Evolutionary conservation across 192 early-diverging fungal species (phyloP).

Genomic region (Coemansia sp.): DNA sequence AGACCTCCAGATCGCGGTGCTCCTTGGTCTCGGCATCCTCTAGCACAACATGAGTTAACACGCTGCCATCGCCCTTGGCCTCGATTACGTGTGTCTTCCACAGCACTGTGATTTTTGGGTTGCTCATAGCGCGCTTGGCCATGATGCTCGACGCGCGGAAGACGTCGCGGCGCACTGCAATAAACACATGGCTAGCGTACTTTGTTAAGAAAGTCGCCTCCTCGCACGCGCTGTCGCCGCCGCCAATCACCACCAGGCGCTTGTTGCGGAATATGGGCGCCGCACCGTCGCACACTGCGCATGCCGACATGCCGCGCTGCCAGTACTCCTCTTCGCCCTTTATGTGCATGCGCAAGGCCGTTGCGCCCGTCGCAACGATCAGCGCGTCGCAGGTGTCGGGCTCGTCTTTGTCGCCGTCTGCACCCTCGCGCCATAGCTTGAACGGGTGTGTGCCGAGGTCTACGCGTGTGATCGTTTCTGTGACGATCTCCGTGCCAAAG

Average conservation of each 20-base stretch:
- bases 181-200: slow-evolving; percentile 93
- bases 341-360: slow-evolving; percentile 90
- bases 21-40: slow-evolving; percentile 76
- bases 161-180: slow-evolving; percentile 91
- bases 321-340: slow-evolving; percentile 91
- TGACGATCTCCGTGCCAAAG: slow-evolving; percentile 84
- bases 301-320: slow-evolving; percentile 99
- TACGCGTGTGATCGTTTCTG: slow-evolving; percentile 88
- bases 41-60: slow-evolving; percentile 71
- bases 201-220: slow-evolving; percentile 97
- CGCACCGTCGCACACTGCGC: slow-evolving; percentile 98
- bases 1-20: slow-evolving; percentile 66
- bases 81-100: slow-evolving; percentile 87
- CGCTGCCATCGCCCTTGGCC: slow-evolving; percentile 82
- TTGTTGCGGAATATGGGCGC: slow-evolving; percentile 97
- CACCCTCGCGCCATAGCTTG: slow-evolving; percentile 83
- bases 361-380: slow-evolving; percentile 96
- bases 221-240: slow-evolving; percentile 94
- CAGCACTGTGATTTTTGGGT: slow-evolving; percentile 91
- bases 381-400: slow-evolving; percentile 79
- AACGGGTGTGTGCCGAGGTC: slow-evolving; percentile 80
- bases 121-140: slow-evolving; percentile 77
- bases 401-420: slow-evolving; percentile 63
- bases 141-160: slow-evolving; percentile 97
- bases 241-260: slow-evolving; percentile 92